Conservation (phyloP, 352 stramenopile genomes). For the Blastocystis sp. region DNA sequence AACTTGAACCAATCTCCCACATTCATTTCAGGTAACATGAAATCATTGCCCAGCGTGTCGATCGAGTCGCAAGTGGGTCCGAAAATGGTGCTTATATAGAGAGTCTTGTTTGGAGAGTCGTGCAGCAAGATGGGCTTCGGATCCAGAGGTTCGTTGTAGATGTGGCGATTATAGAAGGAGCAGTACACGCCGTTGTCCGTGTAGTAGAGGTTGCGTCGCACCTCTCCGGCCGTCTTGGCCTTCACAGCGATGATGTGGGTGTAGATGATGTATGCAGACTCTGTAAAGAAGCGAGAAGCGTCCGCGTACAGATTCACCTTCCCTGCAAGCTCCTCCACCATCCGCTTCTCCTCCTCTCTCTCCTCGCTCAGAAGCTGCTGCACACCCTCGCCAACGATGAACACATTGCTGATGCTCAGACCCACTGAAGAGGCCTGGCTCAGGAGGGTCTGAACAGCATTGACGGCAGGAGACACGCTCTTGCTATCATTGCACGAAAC, state of each 20-base stretch:
- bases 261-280: conserved; percentile 19
- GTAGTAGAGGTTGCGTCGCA: conserved; percentile 21
- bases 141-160: not conserved
- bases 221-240: not conserved
- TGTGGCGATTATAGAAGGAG: conserved; percentile 54
- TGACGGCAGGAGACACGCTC: not conserved
- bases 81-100: conserved; percentile 17
- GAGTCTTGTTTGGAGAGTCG: not conserved
- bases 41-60: conserved; percentile 33
- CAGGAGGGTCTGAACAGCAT: not conserved
- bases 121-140: not conserved
- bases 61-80: conserved; percentile 60
- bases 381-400: not conserved
- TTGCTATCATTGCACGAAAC: not conserved
- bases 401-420: not conserved
- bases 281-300: conserved; percentile 46
- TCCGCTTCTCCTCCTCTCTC: not conserved
- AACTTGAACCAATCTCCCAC: conserved; percentile 56
- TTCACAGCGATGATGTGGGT: conserved; percentile 56
- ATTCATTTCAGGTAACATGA: conserved; percentile 19
- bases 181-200: conserved; percentile 52
- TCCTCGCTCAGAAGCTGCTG: not conserved
- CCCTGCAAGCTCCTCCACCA: not conserved
- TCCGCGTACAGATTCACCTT: not conserved
- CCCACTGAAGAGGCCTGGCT: not conserved